phyloP scores from a whole-genome alignment of 305 asterid genomes.

The Fraxinus sp. region DNA sequence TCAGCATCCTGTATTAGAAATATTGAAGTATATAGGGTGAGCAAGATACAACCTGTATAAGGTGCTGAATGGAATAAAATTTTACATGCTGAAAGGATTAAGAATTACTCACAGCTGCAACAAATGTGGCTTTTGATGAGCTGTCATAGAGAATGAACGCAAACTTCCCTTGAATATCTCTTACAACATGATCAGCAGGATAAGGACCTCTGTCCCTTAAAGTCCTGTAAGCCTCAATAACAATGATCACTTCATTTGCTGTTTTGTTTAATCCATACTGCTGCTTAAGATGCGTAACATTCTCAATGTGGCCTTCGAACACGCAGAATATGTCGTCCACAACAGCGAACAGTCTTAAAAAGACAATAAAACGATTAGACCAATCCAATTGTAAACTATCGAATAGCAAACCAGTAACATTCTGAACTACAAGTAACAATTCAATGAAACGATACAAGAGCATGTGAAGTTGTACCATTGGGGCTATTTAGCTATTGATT shows the following conservation, averaged over 20 bases:
- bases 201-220: slow-evolving; percentile 26
- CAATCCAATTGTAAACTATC: background rate
- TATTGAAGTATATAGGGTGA: background rate
- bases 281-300: slow-evolving; percentile 26
- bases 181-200: slow-evolving; percentile 22
- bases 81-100: background rate
- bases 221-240: slow-evolving; percentile 26
- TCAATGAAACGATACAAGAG: background rate
- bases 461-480: background rate
- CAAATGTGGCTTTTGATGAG: slow-evolving; percentile 24
- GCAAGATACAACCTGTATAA: background rate
- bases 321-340: slow-evolving; percentile 32
- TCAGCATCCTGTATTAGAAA: slow-evolving; percentile 59
- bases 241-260: slow-evolving; percentile 24
- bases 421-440: background rate
- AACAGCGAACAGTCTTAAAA: slow-evolving; percentile 21
- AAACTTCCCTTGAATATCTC: slow-evolving; percentile 28
- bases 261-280: slow-evolving; percentile 29
- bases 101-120: slow-evolving; percentile 20
- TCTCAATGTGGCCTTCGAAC: slow-evolving; percentile 34
- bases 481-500: background rate
- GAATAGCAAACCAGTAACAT: background rate
- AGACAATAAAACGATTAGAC: background rate
- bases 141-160: slow-evolving; percentile 26
- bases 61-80: background rate